Evolutionary conservation across 331 rosid species (phyloP).

Genomic region (Saraca asoca): DNA sequence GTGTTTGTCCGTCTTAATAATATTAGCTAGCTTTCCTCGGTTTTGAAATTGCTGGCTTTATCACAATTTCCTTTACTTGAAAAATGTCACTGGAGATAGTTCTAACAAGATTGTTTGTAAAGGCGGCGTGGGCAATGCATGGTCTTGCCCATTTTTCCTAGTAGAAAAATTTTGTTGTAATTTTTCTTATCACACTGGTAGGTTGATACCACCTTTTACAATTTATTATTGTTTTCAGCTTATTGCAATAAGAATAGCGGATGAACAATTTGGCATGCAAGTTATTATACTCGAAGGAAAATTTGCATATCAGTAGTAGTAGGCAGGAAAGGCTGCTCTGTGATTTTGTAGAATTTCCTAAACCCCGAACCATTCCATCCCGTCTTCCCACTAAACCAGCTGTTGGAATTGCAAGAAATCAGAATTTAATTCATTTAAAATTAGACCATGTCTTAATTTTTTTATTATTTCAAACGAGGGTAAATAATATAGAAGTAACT

Average conservation of each 20-base stretch:
- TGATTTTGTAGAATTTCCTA: no score
- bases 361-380: no score
- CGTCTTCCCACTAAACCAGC: no score
- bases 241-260: slow-evolving; percentile 3
- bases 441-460: no score
- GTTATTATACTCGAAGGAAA: no score
- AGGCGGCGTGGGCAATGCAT: slow-evolving; percentile 5
- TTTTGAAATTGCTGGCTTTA: slow-evolving; percentile 17
- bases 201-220: not conserved
- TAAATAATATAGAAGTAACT: no score
- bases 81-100: slow-evolving; percentile 12
- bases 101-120: slow-evolving; percentile 1
- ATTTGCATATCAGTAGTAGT: no score
- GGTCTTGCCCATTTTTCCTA: slow-evolving; percentile 29
- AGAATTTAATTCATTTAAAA: no score
- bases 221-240: not conserved
- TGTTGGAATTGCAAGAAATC: no score
- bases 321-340: no score
- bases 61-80: slow-evolving; percentile 25
- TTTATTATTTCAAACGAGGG: no score
- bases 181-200: slow-evolving; percentile 3
- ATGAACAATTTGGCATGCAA: slow-evolving; percentile 5
- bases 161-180: slow-evolving; percentile 16
- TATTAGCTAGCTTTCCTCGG: not conserved
- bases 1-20: not conserved